Percentiles rank a stretch among this genome's conserved stretches.
Conservation (phyloP, 2,329 filamentous ascomycete species). For the Daldinia sp. region DNA sequence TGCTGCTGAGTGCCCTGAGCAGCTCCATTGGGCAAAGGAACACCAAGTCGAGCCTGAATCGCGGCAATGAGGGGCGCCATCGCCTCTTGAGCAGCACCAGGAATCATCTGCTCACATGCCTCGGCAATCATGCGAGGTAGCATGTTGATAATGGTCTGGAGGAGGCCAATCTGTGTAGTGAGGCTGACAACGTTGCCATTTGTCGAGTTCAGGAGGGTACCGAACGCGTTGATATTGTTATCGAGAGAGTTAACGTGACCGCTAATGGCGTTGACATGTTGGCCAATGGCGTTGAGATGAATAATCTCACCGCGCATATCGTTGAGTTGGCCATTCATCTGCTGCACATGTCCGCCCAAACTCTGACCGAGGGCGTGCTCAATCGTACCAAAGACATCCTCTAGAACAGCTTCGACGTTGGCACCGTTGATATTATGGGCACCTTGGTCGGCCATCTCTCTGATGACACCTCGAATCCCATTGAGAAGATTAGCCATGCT, state of each 20-base stretch:
- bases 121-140: constrained; percentile 45
- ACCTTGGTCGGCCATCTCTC: constrained; percentile 51
- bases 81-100: constrained; percentile 22
- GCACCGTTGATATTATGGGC: constrained; percentile 47
- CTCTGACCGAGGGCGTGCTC: constrained; percentile 40
- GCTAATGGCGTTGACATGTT: constrained; percentile 47
- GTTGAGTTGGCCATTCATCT: constrained; percentile 30
- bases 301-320: constrained; percentile 22
- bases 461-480: constrained; percentile 31
- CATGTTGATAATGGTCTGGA: constrained; percentile 48
- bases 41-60: constrained; percentile 34
- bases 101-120: constrained; percentile 36
- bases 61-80: constrained; percentile 35
- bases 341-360: constrained; percentile 23
- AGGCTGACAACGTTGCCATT: constrained; percentile 44
- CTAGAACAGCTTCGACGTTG: constrained; percentile 38
- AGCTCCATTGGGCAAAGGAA: background rate
- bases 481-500: constrained; percentile 35
- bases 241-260: constrained; percentile 45
- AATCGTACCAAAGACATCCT: constrained; percentile 44
- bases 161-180: constrained; percentile 33
- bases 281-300: constrained; percentile 46
- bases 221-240: constrained; percentile 18
- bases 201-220: constrained; percentile 46
- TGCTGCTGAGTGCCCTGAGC: constrained; percentile 1